Evolutionary conservation across 2,329 filamentous ascomycete genomes (phyloP), one percentile per base, ranked within the genome.

Genomic region (Golovinomyces cichoracearum): DNA sequence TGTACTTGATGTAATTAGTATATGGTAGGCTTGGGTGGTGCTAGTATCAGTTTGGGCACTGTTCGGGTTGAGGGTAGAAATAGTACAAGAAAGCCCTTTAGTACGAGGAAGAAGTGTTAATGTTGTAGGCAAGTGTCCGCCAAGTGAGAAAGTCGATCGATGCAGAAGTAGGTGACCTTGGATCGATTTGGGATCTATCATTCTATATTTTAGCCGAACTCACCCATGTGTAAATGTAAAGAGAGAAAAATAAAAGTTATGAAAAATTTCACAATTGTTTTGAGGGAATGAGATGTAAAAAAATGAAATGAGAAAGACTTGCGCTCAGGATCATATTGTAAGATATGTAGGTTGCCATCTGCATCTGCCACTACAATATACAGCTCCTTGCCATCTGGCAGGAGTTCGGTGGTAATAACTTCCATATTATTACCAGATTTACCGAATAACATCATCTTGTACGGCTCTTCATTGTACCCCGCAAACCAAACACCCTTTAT

Each of bases 241-340:
- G n/a, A n/a, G n/a, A n/a, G n/a, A n/a, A n/a, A n/a, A n/a, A n/a
- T n/a, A n/a, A n/a, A n/a, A n/a, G n/a, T n/a, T n/a, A n/a, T n/a
- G n/a, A n/a, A n/a, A n/a, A n/a, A n/a, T n/a, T n/a, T n/a, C n/a
- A n/a, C n/a, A n/a, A n/a, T n/a, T 33, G 3, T 33, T 33, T 33
- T 33, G 13, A 15, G 4, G 7, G n/a, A 33, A 33, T 33, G 13
- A 4, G 13, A 3, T 4, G 31, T 15, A 33, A 50, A 37, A 42
- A 27, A 33, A 46, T 25, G 19, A 50, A 42, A 49, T 27, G 31
- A 29, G 46, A 25, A 27, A 41, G 12, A 71, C 79, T 64, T 69
- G 90, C 84, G 81, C 60, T 95, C 88, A 0, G 90, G 90, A 58
- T 95, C 86, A 58, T 90, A 98, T 63, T 95, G 83, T 53, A 95